phyloP scores from a whole-genome alignment of 139 green algal species.

The Tetradesmus lagerheimii region DNA sequence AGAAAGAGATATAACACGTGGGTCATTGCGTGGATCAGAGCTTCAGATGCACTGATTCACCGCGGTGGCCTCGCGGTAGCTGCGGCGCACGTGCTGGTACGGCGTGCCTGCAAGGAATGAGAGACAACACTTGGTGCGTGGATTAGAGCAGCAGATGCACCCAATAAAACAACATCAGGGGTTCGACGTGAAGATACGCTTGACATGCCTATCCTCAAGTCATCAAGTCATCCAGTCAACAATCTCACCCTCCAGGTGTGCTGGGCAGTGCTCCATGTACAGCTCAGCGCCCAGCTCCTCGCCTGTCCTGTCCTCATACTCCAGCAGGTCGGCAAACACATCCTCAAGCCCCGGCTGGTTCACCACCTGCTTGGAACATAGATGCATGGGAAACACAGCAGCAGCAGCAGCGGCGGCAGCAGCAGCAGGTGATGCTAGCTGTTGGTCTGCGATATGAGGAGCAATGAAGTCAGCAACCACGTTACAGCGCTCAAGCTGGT shows the following conservation, averaged over 20 bases:
- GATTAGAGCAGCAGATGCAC: background rate
- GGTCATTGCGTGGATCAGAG: no score
- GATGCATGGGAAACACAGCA: background rate
- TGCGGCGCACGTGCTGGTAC: no score
- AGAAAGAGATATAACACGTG: no score
- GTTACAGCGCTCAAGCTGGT: no score
- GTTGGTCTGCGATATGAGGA: background rate
- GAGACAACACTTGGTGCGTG: no score
- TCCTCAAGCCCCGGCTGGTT: slow-evolving; percentile 46
- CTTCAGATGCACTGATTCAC: no score
- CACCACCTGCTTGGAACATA: slow-evolving; percentile 33
- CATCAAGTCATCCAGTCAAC: background rate
- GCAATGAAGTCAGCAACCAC: no score
- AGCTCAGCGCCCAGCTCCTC: slow-evolving; percentile 36
- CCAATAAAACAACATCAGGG: background rate
- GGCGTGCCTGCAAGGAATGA: background rate
- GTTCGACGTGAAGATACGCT: no score
- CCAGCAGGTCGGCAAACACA: slow-evolving; percentile 44
- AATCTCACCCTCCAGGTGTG: slow-evolving; percentile 35
- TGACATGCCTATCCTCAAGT: background rate
- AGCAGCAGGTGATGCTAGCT: background rate
- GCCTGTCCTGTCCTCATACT: slow-evolving; percentile 32
- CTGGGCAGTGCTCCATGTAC: slow-evolving; percentile 18
- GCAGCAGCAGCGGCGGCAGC: background rate
- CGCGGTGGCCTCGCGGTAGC: no score